Conservation (phyloP, 371 early-diverging fungal species). For the Mortierella sp. region DNA sequence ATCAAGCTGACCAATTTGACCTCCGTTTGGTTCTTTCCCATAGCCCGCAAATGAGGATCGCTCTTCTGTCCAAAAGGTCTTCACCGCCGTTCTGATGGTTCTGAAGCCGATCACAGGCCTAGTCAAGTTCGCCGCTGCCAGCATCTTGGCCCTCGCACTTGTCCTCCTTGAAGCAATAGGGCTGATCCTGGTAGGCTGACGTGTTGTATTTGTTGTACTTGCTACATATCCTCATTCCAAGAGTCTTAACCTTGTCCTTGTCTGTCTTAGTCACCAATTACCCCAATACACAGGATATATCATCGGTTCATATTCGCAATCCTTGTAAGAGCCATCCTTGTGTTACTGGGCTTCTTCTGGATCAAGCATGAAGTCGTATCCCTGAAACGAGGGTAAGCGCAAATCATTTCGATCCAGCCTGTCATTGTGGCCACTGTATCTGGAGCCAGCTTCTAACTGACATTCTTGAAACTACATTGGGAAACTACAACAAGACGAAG, state of each 20-base stretch:
- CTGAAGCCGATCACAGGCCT: conserved; percentile 62
- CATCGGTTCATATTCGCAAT: conserved; percentile 51
- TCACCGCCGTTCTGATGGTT: conserved; percentile 38
- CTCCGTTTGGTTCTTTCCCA: not conserved
- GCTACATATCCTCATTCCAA: not conserved
- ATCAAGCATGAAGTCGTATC: conserved; percentile 66
- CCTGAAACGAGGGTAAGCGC: conserved; percentile 61
- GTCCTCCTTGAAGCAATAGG: conserved; percentile 52
- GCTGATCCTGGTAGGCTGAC: conserved; percentile 36
- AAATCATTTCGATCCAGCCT: not conserved
- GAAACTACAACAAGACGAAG: conserved; percentile 20
- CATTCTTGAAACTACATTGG: no score
- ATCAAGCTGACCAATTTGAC: no score
- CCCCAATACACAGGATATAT: conserved; percentile 57
- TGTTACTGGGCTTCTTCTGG: conserved; percentile 74
- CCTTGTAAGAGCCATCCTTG: conserved; percentile 63
- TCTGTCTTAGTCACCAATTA: conserved; percentile 52
- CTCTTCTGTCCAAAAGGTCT: conserved; percentile 31
- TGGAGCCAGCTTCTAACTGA: no score
- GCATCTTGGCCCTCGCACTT: conserved; percentile 45
- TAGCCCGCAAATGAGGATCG: conserved; percentile 55
- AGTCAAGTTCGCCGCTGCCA: conserved; percentile 56
- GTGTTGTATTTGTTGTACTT: no score
- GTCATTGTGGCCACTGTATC: no score
- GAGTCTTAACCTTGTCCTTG: conserved; percentile 2